These are phyloP conservation scores for Cyberlindnera japonica DNA, from an alignment of 805 yeast species.

Conservation along the genomic window DNA sequence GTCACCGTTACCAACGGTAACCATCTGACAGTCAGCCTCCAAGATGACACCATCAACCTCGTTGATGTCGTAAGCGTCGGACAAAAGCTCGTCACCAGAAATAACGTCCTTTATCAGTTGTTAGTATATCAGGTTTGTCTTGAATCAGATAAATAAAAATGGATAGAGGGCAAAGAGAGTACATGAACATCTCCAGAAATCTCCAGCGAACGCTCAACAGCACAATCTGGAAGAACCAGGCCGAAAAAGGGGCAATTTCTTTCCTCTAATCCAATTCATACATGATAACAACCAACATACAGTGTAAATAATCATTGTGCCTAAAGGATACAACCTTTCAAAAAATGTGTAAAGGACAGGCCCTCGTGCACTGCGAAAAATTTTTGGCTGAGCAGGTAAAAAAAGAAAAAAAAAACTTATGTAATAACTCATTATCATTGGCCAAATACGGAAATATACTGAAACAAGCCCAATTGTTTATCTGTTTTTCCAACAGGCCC, in stretches of 20 bases:
- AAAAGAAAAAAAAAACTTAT: slow-evolving; percentile 8
- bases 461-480: too few species aligned
- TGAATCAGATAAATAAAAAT: too few species aligned
- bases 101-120: slow-evolving; percentile 64
- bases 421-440: background rate
- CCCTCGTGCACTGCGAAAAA: slow-evolving; percentile 5
- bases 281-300: too few species aligned
- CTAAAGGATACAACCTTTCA: slow-evolving; percentile 1
- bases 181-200: too few species aligned
- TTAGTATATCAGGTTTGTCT: too few species aligned
- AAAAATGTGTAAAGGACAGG: background rate
- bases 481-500: too few species aligned
- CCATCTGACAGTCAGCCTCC: slow-evolving; percentile 96
- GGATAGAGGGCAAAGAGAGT: too few species aligned
- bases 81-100: slow-evolving; percentile 93
- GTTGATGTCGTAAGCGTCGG: slow-evolving; percentile 92
- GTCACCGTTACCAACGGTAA: slow-evolving; percentile 85
- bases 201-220: background rate
- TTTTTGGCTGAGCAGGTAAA: slow-evolving; percentile 5
- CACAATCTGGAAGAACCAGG: too few species aligned
- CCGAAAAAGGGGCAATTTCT: background rate
- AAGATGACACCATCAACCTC: slow-evolving; percentile 86
- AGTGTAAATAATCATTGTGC: slow-evolving; percentile 17
- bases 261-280: too few species aligned
- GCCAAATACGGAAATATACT: background rate